Base-by-base conservation (phyloP, 768 basidiomycete species). In the Psilocybe subaeruginosa region DNA sequence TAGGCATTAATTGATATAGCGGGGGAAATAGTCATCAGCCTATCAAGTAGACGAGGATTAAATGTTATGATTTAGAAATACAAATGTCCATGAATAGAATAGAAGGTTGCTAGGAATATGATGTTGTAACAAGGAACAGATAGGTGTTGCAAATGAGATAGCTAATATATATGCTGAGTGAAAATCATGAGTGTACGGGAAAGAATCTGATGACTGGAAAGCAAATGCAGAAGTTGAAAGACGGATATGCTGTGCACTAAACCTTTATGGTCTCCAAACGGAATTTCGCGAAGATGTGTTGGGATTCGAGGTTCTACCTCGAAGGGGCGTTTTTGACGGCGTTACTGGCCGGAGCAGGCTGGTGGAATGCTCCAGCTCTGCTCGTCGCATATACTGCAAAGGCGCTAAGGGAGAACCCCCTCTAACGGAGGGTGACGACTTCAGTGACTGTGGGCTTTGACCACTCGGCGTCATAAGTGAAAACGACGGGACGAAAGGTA, bases 321-420 rank as follows among this genome's bases (percentile, higher is more conserved):
- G 82, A 37, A 73, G 70, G 27, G 83, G 74, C 19, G 82, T 70
- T 74, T 86, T 90, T 39, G 88, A 85, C n/a, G 91, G 90, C 17
- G 88, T 90, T 31, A 78, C 78, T 16, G 89, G 83, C 56, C 87
- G 83, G 54, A 83, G 69, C 3, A 80, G 73, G 52, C 47, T 43
- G 19, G 50, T 62, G 35, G 78, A 51, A 19, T 31, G 76, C 16
- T 89, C 89, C 29, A 76, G 78, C 43, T 91, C 90, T 41, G 91
- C 94, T 51, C 89, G 86, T 58, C 93, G 82, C 64, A 97, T 85
- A 75, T 94, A 95, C 70, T 96, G 93, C 49, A 97, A 75, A 1
- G 94, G 85, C 7, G 88, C 87, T 54, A 94, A 72, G 9, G 93
- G 91, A 0, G 92, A 92, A 12, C 89, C 41, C 11, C 41, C 88